phyloP scores from a whole-genome alignment of 495 filamentous ascomycete species.

The Astrothelium macrocarpum region DNA sequence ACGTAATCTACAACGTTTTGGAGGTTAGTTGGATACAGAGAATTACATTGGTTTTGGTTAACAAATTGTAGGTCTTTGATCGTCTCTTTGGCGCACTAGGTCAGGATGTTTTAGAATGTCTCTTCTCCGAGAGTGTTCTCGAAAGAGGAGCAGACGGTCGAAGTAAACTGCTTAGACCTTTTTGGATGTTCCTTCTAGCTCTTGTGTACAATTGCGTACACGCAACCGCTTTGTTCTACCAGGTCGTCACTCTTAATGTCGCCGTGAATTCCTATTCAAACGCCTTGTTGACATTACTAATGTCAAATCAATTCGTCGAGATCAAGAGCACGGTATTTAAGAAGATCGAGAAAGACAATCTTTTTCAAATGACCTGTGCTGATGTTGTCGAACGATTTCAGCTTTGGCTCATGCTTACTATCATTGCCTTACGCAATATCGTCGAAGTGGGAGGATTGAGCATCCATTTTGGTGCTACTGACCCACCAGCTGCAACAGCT shows the following conservation, averaged over 20 bases:
- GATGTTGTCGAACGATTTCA: slow-evolving; percentile 97
- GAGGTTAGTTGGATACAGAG: slow-evolving; percentile 43
- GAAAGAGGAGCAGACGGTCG: slow-evolving; percentile 79
- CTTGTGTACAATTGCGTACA: slow-evolving; percentile 82
- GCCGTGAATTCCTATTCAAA: slow-evolving; percentile 99
- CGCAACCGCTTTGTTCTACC: slow-evolving; percentile 82
- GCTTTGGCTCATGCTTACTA: slow-evolving; percentile 90
- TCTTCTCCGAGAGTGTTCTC: slow-evolving; percentile 86
- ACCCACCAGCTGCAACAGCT: slow-evolving; percentile 9
- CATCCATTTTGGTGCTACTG: slow-evolving; percentile 18
- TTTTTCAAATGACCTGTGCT: slow-evolving; percentile 92
- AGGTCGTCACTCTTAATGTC: slow-evolving; percentile 94
- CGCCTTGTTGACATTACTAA: slow-evolving; percentile 76
- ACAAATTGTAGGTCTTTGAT: slow-evolving; percentile 50
- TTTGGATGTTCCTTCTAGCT: slow-evolving; percentile 83
- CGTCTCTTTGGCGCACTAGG: slow-evolving; percentile 81
- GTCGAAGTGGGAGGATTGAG: slow-evolving; percentile 75
- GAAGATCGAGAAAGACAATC: slow-evolving; percentile 92
- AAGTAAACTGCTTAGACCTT: slow-evolving; percentile 82
- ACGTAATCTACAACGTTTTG: slow-evolving; percentile 95
- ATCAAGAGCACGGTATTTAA: slow-evolving; percentile 98
- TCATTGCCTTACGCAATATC: slow-evolving; percentile 90
- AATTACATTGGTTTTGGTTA: slow-evolving; percentile 1
- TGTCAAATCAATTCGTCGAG: slow-evolving; percentile 96
- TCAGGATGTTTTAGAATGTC: slow-evolving; percentile 91